Conservation (phyloP, 1,284 basidiomycete genomes). For the Fomitopsis schrenkii region DNA sequence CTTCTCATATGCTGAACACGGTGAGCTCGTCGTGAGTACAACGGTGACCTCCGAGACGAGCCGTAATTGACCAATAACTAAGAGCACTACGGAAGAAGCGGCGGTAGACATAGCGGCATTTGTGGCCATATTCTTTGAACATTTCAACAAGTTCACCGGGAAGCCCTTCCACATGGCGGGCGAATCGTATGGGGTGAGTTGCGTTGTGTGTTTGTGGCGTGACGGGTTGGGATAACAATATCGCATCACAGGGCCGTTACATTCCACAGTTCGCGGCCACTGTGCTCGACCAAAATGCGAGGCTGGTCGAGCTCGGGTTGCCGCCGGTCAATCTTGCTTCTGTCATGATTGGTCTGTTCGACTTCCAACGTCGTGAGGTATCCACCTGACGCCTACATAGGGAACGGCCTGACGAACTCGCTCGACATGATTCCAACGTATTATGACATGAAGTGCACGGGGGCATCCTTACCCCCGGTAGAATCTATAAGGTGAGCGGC, state of each 20-base stretch:
- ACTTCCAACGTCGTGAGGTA: background rate
- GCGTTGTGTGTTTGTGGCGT: background rate
- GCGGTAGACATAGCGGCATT: conserved; percentile 69
- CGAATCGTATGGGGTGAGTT: conserved; percentile 60
- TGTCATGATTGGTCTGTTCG: conserved; percentile 67
- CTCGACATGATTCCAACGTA: conserved; percentile 24
- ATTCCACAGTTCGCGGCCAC: conserved; percentile 79
- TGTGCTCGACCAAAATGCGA: conserved; percentile 75
- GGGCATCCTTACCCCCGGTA: conserved; percentile 21
- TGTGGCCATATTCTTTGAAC: conserved; percentile 70
- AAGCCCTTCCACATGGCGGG: conserved; percentile 70
- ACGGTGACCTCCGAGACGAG: background rate
- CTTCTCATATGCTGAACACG: background rate
- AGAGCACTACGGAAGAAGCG: conserved; percentile 36
- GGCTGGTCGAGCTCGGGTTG: conserved; percentile 50
- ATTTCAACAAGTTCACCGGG: conserved; percentile 63
- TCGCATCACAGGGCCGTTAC: conserved; percentile 61
- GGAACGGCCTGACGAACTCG: conserved; percentile 37
- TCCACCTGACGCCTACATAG: conserved; percentile 26
- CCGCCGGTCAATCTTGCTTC: conserved; percentile 77
- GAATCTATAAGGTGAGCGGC: conserved; percentile 20
- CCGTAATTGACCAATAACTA: background rate
- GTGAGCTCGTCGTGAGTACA: background rate
- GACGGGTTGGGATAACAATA: background rate
- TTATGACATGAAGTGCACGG: conserved; percentile 31